These are phyloP conservation scores for Coniella vitis DNA, from an alignment of 2,329 filamentous ascomycete genomes.

Conservation along the genomic window DNA sequence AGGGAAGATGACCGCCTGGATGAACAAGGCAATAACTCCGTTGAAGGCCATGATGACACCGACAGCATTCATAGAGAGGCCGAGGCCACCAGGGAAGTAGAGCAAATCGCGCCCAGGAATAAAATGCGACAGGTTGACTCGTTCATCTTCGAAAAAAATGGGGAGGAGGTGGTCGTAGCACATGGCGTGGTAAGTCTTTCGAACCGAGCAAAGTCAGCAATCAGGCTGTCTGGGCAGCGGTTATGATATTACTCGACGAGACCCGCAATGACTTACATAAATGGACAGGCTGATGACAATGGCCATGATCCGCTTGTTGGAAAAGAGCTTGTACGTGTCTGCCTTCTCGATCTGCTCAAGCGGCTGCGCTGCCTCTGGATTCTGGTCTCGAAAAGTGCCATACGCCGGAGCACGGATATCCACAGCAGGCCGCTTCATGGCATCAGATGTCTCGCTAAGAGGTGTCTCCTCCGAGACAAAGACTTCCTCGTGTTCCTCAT, in stretches of 20 bases:
- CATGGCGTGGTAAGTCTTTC: conserved; percentile 80
- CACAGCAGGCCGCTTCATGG: conserved; percentile 64
- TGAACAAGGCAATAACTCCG: conserved; percentile 49
- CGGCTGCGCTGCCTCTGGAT: conserved; percentile 37
- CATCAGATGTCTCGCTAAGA: conserved; percentile 67
- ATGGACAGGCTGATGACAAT: conserved; percentile 78
- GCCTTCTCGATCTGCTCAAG: conserved; percentile 21
- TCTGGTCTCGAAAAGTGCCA: conserved; percentile 54
- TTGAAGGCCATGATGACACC: conserved; percentile 41
- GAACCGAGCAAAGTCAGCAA: background rate
- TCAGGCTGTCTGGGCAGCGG: no score
- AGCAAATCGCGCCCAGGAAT: conserved; percentile 35
- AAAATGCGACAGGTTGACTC: conserved; percentile 26
- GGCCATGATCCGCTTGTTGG: conserved; percentile 56
- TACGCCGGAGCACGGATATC: conserved; percentile 74
- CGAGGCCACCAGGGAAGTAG: conserved; percentile 55
- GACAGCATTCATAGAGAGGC: conserved; percentile 54
- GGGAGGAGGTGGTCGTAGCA: conserved; percentile 87
- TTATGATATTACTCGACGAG: no score
- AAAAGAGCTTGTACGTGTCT: conserved; percentile 38
- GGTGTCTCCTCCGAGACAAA: conserved; percentile 62
- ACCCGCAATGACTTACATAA: conserved; percentile 40
- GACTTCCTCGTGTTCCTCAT: conserved; percentile 35
- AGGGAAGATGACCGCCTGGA: conserved; percentile 56
- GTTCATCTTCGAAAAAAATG: conserved; percentile 82